A percentile compares a stretch with the other conserved stretches of the same genome.
Evolutionary conservation across 176 grass and related monocot species (phyloP).

Genomic region (Oryza meyeriana): DNA sequence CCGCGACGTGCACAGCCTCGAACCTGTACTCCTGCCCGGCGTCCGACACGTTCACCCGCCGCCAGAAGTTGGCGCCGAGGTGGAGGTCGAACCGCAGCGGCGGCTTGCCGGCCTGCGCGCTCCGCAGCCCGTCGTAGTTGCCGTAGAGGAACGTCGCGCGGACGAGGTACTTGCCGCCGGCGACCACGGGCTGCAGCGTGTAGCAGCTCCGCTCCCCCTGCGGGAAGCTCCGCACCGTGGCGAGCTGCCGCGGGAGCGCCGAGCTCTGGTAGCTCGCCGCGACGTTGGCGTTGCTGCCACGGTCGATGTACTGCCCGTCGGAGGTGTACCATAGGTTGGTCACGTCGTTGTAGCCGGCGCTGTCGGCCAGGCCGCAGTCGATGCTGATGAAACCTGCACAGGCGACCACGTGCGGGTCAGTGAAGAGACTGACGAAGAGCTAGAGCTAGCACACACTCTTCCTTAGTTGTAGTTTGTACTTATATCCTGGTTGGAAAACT

Average conservation of each 20-base stretch:
- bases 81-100: conserved; percentile 51
- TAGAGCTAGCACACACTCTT: too few species aligned
- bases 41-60: conserved; percentile 25
- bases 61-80: conserved; percentile 58
- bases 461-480: too few species aligned
- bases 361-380: background rate
- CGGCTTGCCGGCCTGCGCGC: conserved; percentile 12
- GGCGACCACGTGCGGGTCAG: too few species aligned
- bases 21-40: background rate
- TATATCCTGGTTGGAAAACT: too few species aligned
- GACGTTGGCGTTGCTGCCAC: background rate
- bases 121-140: conserved; percentile 51
- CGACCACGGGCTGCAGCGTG: conserved; percentile 12
- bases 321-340: background rate
- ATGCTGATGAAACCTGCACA: background rate
- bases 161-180: conserved; percentile 43
- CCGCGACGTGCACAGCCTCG: conserved; percentile 28
- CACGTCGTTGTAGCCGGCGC: background rate
- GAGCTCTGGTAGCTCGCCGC: background rate
- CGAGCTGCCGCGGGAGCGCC: background rate
- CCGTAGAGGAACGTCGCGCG: conserved; percentile 44
- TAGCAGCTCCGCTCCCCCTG: conserved; percentile 38
- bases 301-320: background rate
- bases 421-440: too few species aligned
- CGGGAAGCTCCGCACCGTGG: conserved; percentile 13